phyloP scores from a whole-genome alignment of 192 early-diverging fungal genomes.

The Podila verticillata region DNA sequence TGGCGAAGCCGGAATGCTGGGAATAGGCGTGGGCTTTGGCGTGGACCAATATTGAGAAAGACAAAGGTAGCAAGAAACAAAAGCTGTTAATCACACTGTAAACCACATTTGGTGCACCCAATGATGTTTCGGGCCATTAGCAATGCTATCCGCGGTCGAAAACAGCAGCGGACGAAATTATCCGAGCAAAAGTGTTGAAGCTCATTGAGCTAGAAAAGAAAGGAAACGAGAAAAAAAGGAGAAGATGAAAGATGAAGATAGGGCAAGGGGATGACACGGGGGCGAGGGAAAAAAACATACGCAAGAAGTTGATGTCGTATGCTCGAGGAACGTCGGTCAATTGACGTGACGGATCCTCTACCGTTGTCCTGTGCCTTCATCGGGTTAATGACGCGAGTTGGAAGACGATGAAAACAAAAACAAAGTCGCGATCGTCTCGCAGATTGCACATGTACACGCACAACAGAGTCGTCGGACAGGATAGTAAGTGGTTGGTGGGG shows the following conservation, averaged over 20 bases:
- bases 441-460: no score
- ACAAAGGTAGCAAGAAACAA: neutral
- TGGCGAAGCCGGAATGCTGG: neutral
- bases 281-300: neutral
- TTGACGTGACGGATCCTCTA: constrained; percentile 3
- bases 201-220: neutral
- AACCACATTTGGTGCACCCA: no score
- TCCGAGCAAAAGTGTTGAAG: no score
- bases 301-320: neutral
- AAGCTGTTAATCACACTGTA: no score
- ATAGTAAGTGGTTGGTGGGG: no score
- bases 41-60: neutral
- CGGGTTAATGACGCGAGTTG: neutral
- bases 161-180: no score
- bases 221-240: neutral
- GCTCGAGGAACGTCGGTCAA: neutral
- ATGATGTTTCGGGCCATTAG: no score
- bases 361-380: neutral
- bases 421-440: no score
- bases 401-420: no score
- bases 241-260: neutral
- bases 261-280: constrained; percentile 3
- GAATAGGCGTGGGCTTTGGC: neutral
- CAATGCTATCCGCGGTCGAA: no score
- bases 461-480: no score